Evolutionary conservation across 176 grass and related monocot species (phyloP).

Genomic region (Cocos nucifera): DNA sequence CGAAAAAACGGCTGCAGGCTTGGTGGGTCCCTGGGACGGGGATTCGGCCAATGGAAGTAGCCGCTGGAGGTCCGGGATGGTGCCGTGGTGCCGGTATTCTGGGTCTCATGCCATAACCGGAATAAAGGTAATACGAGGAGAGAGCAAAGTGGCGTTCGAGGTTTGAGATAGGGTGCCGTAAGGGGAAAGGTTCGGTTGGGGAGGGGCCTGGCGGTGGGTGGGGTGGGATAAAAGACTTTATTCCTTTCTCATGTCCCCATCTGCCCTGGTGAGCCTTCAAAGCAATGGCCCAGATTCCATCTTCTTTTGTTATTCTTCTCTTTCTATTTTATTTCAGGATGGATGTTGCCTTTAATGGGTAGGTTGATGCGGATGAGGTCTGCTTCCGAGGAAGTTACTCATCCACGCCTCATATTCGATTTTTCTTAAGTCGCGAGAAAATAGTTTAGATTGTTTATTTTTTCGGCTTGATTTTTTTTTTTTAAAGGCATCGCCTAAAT

Average conservation of each 20-base stretch:
- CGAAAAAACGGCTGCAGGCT: neutral
- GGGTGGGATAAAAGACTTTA: neutral
- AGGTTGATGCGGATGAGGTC: too few relatives aligned
- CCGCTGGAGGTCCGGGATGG: constrained; percentile 4
- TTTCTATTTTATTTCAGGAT: too few relatives aligned
- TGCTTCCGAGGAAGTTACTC: too few relatives aligned
- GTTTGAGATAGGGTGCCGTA: constrained; percentile 13
- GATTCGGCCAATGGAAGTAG: constrained; percentile 2
- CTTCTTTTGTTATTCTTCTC: too few relatives aligned
- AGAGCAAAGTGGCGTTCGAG: constrained; percentile 15
- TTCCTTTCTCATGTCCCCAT: neutral
- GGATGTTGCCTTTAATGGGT: too few relatives aligned
- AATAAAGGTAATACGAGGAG: constrained; percentile 18
- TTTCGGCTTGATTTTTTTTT: too few relatives aligned
- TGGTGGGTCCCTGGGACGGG: neutral
- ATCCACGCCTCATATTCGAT: too few relatives aligned
- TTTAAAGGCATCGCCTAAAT: too few relatives aligned
- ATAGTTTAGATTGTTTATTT: too few relatives aligned
- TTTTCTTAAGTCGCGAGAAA: too few relatives aligned
- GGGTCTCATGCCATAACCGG: constrained; percentile 27
- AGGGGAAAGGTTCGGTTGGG: constrained; percentile 2
- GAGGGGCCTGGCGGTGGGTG: neutral
- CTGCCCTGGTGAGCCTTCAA: too few relatives aligned
- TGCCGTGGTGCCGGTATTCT: neutral
- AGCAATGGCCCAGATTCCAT: too few relatives aligned